Evolutionary conservation across 176 grass and related monocot species (phyloP).

Genomic region (Tillandsia fasciculata): DNA sequence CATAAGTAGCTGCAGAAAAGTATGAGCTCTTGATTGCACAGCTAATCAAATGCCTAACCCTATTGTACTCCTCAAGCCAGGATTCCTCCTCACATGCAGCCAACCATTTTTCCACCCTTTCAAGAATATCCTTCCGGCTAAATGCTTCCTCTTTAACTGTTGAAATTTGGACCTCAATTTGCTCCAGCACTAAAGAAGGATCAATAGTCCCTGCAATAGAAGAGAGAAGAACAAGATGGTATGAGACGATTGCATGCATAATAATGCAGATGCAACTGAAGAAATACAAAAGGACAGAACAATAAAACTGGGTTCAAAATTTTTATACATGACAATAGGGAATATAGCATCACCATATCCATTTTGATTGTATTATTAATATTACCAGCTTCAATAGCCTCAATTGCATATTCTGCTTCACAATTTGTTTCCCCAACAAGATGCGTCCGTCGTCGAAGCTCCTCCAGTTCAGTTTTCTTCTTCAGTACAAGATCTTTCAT

Average conservation of each 20-base stretch:
- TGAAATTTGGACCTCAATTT: slow-evolving; percentile 46
- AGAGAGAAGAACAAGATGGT: not conserved
- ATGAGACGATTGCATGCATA: not conserved
- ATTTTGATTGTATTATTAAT: not conserved
- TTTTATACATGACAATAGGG: no score
- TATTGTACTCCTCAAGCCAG: slow-evolving; percentile 25
- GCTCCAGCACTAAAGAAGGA: slow-evolving; percentile 44
- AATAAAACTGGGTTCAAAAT: no score
- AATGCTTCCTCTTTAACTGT: slow-evolving; percentile 35
- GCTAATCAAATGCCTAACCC: not conserved
- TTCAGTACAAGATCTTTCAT: slow-evolving; percentile 79
- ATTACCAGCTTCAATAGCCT: slow-evolving; percentile 79
- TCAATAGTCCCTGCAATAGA: slow-evolving; percentile 33
- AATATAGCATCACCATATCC: not conserved
- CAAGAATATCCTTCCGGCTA: slow-evolving; percentile 59
- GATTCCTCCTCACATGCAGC: slow-evolving; percentile 53
- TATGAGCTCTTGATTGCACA: not conserved
- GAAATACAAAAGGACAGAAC: not conserved
- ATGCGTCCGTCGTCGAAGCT: slow-evolving; percentile 55
- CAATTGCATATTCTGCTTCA: slow-evolving; percentile 50
- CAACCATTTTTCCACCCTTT: slow-evolving; percentile 60
- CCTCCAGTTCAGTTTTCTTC: slow-evolving; percentile 74
- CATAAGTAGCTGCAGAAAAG: not conserved
- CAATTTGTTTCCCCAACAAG: slow-evolving; percentile 45
- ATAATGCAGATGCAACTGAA: not conserved